These are phyloP conservation scores for Elsinoe ampelina DNA, from an alignment of 2,329 filamentous ascomycete genomes.

Conservation along the genomic window DNA sequence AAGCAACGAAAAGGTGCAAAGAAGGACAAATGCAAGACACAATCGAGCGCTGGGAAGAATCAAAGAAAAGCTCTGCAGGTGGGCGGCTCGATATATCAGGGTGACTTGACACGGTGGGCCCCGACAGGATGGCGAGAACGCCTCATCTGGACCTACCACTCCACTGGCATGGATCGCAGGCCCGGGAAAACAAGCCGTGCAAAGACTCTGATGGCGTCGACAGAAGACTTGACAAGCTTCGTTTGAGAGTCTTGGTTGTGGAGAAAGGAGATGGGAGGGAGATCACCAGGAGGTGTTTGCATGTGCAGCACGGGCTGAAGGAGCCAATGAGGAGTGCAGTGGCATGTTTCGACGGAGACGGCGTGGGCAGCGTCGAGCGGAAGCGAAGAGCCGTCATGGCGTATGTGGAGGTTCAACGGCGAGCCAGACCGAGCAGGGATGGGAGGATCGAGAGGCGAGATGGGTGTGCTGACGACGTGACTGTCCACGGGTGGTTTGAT, in stretches of 20 bases:
- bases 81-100: neutral
- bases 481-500: slow-evolving; percentile 5
- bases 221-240: slow-evolving; percentile 12
- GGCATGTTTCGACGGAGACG: neutral
- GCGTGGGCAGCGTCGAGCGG: neutral
- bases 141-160: slow-evolving; percentile 4
- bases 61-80: neutral
- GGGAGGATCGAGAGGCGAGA: neutral
- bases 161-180: neutral
- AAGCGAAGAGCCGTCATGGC: slow-evolving; percentile 7
- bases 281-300: slow-evolving; percentile 1
- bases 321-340: neutral
- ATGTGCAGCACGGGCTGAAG: neutral
- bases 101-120: neutral
- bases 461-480: neutral
- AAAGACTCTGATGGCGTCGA: neutral
- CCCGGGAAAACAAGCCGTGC: slow-evolving; percentile 3
- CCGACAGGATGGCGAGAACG: neutral
- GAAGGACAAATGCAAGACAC: slow-evolving; percentile 1
- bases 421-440: neutral
- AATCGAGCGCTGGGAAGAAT: neutral
- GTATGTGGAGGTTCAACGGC: neutral
- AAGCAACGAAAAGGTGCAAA: neutral
- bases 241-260: slow-evolving; percentile 7
- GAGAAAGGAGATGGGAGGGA: slow-evolving; percentile 12